A percentile compares a stretch with the other conserved stretches of the same genome.
phyloP scores from a whole-genome alignment of 2,329 filamentous ascomycete genomes.

The Diplodia intermedia region DNA sequence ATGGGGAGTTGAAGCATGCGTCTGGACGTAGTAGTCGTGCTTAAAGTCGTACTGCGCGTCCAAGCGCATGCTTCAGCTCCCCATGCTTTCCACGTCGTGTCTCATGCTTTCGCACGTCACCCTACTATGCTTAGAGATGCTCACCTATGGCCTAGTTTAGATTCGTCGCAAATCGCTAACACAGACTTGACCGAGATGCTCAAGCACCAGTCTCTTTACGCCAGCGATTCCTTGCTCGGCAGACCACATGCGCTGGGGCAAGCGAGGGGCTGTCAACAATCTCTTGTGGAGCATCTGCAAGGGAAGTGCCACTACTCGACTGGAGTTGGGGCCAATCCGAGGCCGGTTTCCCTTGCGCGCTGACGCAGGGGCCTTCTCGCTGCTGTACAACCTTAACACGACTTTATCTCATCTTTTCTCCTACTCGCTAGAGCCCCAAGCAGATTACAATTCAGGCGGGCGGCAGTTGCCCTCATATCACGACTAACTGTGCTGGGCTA shows the following conservation, averaged over 20 bases:
- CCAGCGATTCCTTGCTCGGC: not conserved
- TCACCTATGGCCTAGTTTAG: not conserved
- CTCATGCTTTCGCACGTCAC: not conserved
- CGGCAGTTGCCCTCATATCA: not conserved
- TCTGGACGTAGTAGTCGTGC: not conserved
- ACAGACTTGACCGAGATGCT: not conserved
- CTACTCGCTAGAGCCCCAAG: not conserved
- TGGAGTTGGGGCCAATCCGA: not conserved
- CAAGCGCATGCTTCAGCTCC: not conserved
- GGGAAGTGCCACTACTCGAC: not conserved
- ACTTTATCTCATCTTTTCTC: not conserved
- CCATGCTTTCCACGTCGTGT: not conserved
- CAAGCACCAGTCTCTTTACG: not conserved
- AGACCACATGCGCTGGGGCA: not conserved
- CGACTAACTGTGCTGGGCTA: not conserved
- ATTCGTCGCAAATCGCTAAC: not conserved
- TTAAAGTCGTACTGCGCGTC: not conserved
- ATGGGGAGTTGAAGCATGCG: conserved; percentile 9
- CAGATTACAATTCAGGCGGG: not conserved
- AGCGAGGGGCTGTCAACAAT: not conserved
- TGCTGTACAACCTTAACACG: conserved; percentile 4
- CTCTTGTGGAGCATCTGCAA: not conserved
- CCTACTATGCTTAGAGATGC: not conserved
- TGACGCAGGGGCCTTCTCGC: not conserved
- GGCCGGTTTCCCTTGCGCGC: not conserved